phyloP scores from a whole-genome alignment of 2,329 filamentous ascomycete genomes.

The Oidium heveae region DNA sequence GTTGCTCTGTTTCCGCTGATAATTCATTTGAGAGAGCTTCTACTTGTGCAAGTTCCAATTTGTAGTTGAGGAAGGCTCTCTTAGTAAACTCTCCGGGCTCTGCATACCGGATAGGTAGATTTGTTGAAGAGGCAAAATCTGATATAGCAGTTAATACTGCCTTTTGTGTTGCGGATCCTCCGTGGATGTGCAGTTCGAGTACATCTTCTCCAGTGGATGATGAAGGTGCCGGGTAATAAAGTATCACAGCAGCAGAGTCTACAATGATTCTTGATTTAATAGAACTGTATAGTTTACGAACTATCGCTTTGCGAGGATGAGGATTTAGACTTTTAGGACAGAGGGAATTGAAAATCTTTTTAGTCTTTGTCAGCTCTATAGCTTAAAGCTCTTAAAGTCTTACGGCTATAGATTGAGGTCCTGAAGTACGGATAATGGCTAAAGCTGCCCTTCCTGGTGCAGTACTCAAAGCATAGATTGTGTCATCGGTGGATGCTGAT shows the following conservation, averaged over 20 bases:
- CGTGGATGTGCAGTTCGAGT: conserved; percentile 84
- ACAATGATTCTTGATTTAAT: conserved; percentile 16
- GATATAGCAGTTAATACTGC: conserved; percentile 62
- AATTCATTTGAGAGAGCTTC: conserved; percentile 38
- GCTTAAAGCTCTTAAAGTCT: conserved; percentile 5
- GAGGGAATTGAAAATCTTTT: conserved; percentile 35
- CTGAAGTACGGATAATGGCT: conserved; percentile 71
- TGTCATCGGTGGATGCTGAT: conserved; percentile 17
- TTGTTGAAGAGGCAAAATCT: conserved; percentile 13
- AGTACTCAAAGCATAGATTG: conserved; percentile 83
- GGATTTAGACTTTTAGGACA: conserved; percentile 29
- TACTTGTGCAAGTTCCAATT: conserved; percentile 67
- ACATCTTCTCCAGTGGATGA: conserved; percentile 86
- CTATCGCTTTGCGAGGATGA: conserved; percentile 36
- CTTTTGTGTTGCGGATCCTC: conserved; percentile 67
- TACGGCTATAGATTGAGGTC: conserved; percentile 46
- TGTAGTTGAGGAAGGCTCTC: conserved; percentile 67
- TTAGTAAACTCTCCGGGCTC: conserved; percentile 90
- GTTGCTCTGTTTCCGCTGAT: conserved; percentile 65
- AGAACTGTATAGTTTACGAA: conserved; percentile 51
- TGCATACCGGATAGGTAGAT: conserved; percentile 49
- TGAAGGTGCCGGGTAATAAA: conserved; percentile 55
- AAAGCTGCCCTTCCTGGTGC: conserved; percentile 70
- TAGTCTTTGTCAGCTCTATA: conserved; percentile 4
- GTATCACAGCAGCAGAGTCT: conserved; percentile 44